Evolutionary conservation across 2,329 filamentous ascomycete genomes (phyloP), one percentile per base, ranked within the genome.

Genomic region (Aspergillus ruber): DNA sequence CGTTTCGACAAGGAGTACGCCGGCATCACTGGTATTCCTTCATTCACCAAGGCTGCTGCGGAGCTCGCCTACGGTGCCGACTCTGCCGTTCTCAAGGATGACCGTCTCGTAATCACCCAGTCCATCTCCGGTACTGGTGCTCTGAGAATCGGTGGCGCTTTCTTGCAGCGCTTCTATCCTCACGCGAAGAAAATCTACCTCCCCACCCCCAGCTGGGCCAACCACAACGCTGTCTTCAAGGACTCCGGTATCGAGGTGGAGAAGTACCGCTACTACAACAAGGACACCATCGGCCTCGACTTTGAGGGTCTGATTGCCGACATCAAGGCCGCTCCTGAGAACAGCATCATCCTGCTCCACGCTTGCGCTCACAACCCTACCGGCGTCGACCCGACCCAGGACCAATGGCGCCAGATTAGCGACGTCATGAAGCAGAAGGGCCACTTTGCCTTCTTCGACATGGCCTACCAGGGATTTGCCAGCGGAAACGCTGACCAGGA

Each of bases 201-300:
- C 68, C 93, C 93, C 53, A 90, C 79, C 48, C 93, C 93, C 45
- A 95, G 89, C 62, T 98, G 93, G 93, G 93, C 91, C 63, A 97
- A 98, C 82, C 93, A 98, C 80, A 88, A 83, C 68, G 90, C 91
- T 56, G 88, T 98, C 71, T 97, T 98, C 83, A 85, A 81, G 74
- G 90, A 97, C 73, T 86, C 88, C 27, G 89, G 90, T 49, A 81
- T 98, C 56, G 81, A 88, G 73, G 90, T 97, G 53, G 84, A 90
- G 75, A 89, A 90, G 76, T 98, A 98, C 81, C 82, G 88, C 63
- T 98, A 98, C 84, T 98, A 97, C 80, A 88, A 97, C 83, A 94
- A 95, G 80, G 85, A 95, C 69, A 97, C 91, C 66, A 97, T 96
- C 68, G 90, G 90, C 48, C 85, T 98, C 56, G 93, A 98, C 80